These are phyloP conservation scores for Hippophae rhamnoides DNA, from an alignment of 306 rosid species.

Conservation along the genomic window DNA sequence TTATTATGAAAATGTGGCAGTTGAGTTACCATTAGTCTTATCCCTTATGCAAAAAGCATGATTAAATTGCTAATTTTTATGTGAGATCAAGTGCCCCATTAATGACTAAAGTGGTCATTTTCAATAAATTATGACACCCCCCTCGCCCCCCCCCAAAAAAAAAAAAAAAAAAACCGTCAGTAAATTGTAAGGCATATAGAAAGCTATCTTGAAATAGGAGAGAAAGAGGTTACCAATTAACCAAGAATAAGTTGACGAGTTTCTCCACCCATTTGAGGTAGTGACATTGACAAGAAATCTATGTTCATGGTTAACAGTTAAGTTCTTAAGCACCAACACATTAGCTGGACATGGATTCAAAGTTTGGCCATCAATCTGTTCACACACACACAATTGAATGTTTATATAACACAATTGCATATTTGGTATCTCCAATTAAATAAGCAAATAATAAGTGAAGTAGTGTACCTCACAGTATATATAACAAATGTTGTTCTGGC, in stretches of 20 bases:
- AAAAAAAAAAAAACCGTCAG: no score
- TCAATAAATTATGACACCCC: no score
- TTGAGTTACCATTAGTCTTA: no score
- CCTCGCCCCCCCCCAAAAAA: no score
- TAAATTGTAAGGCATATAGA: no score
- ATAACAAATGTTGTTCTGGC: slow-evolving; percentile 33
- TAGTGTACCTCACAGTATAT: slow-evolving; percentile 35
- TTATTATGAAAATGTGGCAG: no score
- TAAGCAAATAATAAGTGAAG: not conserved
- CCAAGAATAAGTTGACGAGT: slow-evolving; percentile 51
- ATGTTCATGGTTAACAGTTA: slow-evolving; percentile 36
- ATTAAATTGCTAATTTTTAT: no score
- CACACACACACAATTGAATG: slow-evolving; percentile 1
- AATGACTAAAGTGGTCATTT: no score
- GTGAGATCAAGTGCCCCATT: no score
- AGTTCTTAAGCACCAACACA: slow-evolving; percentile 27
- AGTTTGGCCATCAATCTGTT: slow-evolving; percentile 49
- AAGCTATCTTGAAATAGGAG: not conserved
- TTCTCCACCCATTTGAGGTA: slow-evolving; percentile 33
- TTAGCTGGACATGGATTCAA: slow-evolving; percentile 33
- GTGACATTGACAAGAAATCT: slow-evolving; percentile 38
- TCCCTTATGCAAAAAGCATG: no score
- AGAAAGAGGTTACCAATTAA: slow-evolving; percentile 35
- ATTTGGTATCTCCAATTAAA: not conserved
- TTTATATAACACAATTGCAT: not conserved